Evolutionary conservation across 768 basidiomycete species (phyloP).

Genomic region (Albatrellus ellisii): DNA sequence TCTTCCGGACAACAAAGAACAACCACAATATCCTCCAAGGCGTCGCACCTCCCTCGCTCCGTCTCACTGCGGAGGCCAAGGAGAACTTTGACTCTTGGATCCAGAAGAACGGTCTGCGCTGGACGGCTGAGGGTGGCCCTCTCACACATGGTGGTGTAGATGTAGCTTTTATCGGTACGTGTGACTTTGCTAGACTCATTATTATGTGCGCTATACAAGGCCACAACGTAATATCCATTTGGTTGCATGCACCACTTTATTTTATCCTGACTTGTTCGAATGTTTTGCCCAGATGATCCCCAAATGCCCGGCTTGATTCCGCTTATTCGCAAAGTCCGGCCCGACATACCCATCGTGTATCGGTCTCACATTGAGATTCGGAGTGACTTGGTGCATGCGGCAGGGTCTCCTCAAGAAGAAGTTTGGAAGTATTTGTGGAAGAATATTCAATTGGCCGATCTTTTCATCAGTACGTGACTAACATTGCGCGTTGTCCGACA

Average conservation of each 20-base stretch:
- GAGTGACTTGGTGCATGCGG: conserved; percentile 62
- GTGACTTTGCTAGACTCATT: no score
- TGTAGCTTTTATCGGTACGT: conserved; percentile 74
- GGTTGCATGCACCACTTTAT: conserved; percentile 7
- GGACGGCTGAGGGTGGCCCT: conserved; percentile 80
- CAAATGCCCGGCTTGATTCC: conserved; percentile 94
- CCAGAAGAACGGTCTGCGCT: conserved; percentile 75
- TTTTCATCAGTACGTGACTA: conserved; percentile 66
- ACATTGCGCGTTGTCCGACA: not conserved
- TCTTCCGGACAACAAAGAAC: conserved; percentile 92
- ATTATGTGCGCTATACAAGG: no score
- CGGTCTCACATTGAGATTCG: conserved; percentile 93
- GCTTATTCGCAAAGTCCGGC: conserved; percentile 73
- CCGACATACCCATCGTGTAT: conserved; percentile 82
- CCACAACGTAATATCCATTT: no score
- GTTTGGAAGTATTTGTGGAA: conserved; percentile 96
- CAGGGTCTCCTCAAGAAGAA: conserved; percentile 76
- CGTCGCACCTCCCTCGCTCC: conserved; percentile 66
- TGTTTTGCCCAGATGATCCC: conserved; percentile 65
- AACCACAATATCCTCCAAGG: conserved; percentile 94
- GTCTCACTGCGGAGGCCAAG: conserved; percentile 69
- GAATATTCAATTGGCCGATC: conserved; percentile 78
- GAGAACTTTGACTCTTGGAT: conserved; percentile 82
- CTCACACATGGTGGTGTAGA: conserved; percentile 74
- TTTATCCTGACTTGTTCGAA: conserved; percentile 1